Base-by-base conservation (phyloP, 192 early-diverging fungal species). In the Lobulomyces angularis region DNA sequence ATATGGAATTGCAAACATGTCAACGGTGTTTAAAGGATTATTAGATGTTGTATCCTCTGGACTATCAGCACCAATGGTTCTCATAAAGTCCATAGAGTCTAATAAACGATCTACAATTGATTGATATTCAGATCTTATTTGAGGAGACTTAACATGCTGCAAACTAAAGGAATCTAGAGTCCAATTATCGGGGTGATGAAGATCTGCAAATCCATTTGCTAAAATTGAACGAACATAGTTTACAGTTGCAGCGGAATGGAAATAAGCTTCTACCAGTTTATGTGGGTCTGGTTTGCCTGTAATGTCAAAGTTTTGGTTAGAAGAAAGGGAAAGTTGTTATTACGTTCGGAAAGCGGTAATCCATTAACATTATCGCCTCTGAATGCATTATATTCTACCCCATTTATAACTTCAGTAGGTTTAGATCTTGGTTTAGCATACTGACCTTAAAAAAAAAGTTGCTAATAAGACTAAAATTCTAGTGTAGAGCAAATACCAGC, bases 291-390 rank as follows among this genome's bases (percentile, higher is more conserved):
- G 88, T 14, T 65, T 78, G 33, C n/a, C n/a, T n/a, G n/a, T n/a
- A n/a, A n/a, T n/a, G n/a, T n/a, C n/a, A n/a, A n/a, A n/a, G n/a
- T n/a, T n/a, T n/a, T n/a, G n/a, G n/a, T n/a, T n/a, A n/a, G n/a
- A n/a, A n/a, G n/a, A n/a, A n/a, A n/a, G n/a, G n/a, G n/a, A n/a
- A n/a, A n/a, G n/a, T n/a, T n/a, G n/a, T n/a, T n/a, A n/a, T n/a
- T n/a, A n/a, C 94, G 79, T 37, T 90, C 80, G 22, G 46, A 56
- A 12, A 85, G 79, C 34, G 85, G 86, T 46, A 80, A 90, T 37
- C 94, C 88, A 66, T 98, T 98, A 36, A 98, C 86, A 64, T 94
- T 96, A 67, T 96, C 94, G 37, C 94, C 94, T 37, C 94, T 79
- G 73, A 84, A 98, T 25, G 90, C 84, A 36, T 68, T 48, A 46